phyloP scores from a whole-genome alignment of 495 filamentous ascomycete genomes.

The Astrothelium subdiscretum region DNA sequence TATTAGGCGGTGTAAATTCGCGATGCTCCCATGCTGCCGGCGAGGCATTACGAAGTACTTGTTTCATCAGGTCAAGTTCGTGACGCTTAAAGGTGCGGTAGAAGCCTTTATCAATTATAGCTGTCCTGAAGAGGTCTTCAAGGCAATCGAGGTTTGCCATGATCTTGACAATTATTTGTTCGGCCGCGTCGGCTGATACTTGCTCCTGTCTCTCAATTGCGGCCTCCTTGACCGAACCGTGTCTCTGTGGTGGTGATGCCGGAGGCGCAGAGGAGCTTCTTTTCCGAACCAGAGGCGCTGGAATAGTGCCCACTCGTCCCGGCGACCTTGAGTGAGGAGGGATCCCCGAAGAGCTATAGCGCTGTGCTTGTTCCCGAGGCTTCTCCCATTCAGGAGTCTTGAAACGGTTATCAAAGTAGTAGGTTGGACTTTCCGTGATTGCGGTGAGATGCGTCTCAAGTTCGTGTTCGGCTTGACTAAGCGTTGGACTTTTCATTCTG shows the following conservation, averaged over 20 bases:
- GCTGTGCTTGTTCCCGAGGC: not conserved
- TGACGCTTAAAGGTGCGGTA: slow-evolving; percentile 50
- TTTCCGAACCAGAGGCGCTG: not conserved
- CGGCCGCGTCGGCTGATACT: slow-evolving; percentile 30
- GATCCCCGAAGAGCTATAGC: not conserved
- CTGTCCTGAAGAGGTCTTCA: slow-evolving; percentile 47
- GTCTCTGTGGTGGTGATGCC: not conserved
- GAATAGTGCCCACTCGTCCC: not conserved
- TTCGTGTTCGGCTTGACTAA: slow-evolving; percentile 29
- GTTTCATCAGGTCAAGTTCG: slow-evolving; percentile 45
- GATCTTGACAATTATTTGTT: slow-evolving; percentile 40
- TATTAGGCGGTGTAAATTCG: slow-evolving; percentile 48
- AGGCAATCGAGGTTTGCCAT: slow-evolving; percentile 39
- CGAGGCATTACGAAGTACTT: slow-evolving; percentile 43
- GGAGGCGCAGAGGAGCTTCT: slow-evolving; percentile 1
- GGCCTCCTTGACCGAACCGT: not conserved
- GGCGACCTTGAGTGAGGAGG: not conserved
- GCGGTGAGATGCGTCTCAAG: slow-evolving; percentile 20
- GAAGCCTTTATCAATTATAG: slow-evolving; percentile 44
- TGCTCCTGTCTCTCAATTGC: not conserved
- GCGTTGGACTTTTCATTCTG: slow-evolving; percentile 21
- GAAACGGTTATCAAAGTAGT: not conserved
- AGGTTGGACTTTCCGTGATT: slow-evolving; percentile 11
- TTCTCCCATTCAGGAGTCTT: slow-evolving; percentile 1
- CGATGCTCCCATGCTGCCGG: slow-evolving; percentile 56